These are phyloP conservation scores for Arbutus unedo DNA, from an alignment of 148 eudicot species.

Conservation along the genomic window DNA sequence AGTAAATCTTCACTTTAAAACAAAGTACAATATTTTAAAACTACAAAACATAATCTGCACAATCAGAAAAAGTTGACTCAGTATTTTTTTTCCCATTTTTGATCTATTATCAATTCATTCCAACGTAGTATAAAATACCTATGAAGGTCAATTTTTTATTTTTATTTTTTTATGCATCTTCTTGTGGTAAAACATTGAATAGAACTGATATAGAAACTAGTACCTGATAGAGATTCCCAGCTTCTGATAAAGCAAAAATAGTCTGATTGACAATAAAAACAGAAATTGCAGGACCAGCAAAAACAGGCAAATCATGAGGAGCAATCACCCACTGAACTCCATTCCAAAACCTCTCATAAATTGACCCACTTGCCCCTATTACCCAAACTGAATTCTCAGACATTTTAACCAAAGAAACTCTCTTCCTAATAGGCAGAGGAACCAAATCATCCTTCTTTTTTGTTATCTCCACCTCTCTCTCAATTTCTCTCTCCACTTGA, in stretches of 20 bases:
- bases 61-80: no score
- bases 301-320: constrained; percentile 75
- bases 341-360: constrained; percentile 91
- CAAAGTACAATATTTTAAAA: background rate
- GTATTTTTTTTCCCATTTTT: no score
- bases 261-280: constrained; percentile 70
- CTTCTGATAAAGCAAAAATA: constrained; percentile 75
- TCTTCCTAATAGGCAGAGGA: constrained; percentile 52
- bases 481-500: constrained; percentile 6
- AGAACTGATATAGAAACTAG: background rate
- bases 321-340: constrained; percentile 93
- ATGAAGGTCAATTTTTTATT: background rate
- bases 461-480: background rate
- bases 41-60: background rate
- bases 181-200: background rate
- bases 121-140: no score
- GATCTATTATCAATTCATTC: no score
- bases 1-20: no score
- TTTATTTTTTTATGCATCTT: background rate
- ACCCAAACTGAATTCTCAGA: constrained; percentile 79
- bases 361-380: constrained; percentile 74
- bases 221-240: constrained; percentile 73
- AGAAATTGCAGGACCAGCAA: constrained; percentile 54
- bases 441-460: constrained; percentile 15
- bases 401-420: constrained; percentile 62